Percentiles rank a stretch among this genome's conserved stretches.
Evolutionary conservation across 306 rosid genomes (phyloP).

Genomic region (Quercus mongolica): DNA sequence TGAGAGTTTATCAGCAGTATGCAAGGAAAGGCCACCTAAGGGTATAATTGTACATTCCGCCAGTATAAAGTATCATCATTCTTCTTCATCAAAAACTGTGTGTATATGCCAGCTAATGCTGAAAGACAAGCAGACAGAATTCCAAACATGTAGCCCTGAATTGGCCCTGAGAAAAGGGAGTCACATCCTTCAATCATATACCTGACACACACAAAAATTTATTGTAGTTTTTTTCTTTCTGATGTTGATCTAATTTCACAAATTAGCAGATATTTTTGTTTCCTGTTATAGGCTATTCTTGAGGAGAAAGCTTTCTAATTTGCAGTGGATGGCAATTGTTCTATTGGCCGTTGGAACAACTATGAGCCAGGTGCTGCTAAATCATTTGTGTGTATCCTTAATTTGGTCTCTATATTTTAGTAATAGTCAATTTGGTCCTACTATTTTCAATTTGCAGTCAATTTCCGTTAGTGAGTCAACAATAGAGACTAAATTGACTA

Average conservation of each 20-base stretch:
- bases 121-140: conserved; percentile 91
- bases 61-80: conserved; percentile 90
- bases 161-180: conserved; percentile 79
- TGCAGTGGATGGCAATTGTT: conserved; percentile 88
- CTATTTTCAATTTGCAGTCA: too few relatives aligned
- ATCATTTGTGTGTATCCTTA: not conserved
- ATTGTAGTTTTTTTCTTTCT: too few relatives aligned
- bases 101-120: conserved; percentile 92
- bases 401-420: too few relatives aligned
- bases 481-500: too few relatives aligned
- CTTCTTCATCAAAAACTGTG: conserved; percentile 88
- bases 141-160: conserved; percentile 83
- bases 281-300: conserved; percentile 58
- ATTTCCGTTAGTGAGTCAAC: too few relatives aligned
- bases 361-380: conserved; percentile 73
- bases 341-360: conserved; percentile 92
- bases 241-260: not conserved
- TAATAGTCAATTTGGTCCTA: too few relatives aligned
- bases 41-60: conserved; percentile 93
- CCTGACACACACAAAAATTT: too few relatives aligned
- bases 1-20: not conserved
- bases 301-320: conserved; percentile 72
- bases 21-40: conserved; percentile 56
- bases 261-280: not conserved
- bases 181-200: conserved; percentile 32